Percentiles rank a stretch among this genome's conserved stretches.
Evolutionary conservation across 805 yeast species (phyloP).

Genomic region (Candida pseudoglaebosa): DNA sequence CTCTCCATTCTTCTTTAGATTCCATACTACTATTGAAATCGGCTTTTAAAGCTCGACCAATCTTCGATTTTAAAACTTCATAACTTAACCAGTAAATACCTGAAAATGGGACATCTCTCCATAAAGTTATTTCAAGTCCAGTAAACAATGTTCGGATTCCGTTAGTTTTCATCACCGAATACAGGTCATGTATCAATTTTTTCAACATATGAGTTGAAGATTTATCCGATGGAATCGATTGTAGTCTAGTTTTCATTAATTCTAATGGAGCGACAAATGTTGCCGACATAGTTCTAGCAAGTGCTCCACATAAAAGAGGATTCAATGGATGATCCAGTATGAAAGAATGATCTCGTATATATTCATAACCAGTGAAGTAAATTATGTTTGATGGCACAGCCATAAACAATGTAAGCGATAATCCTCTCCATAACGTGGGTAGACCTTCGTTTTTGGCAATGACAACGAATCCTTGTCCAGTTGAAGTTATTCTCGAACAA

Average conservation of each 20-base stretch:
- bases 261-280: constrained; percentile 85
- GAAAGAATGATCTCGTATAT: constrained; percentile 68
- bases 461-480: constrained; percentile 66
- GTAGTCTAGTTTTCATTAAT: constrained; percentile 80
- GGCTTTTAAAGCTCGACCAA: constrained; percentile 19
- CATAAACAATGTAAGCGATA: constrained; percentile 78
- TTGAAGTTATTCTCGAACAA: constrained; percentile 58
- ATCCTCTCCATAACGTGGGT: constrained; percentile 81
- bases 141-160: constrained; percentile 72
- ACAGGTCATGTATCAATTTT: constrained; percentile 52
- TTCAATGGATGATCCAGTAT: constrained; percentile 48
- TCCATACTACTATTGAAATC: constrained; percentile 19
- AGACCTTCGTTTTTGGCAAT: constrained; percentile 74
- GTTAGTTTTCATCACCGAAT: constrained; percentile 42
- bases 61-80: constrained; percentile 44
- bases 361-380: constrained; percentile 91
- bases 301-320: constrained; percentile 80
- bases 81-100: constrained; percentile 93
- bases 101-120: constrained; percentile 97
- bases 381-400: constrained; percentile 91
- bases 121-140: constrained; percentile 82
- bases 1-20: constrained; percentile 33
- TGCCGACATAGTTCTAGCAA: constrained; percentile 81
- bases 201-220: constrained; percentile 28
- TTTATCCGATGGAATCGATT: constrained; percentile 65